Base-by-base conservation (phyloP, 2,329 filamentous ascomycete species). In the Nigrograna mackinnonii region DNA sequence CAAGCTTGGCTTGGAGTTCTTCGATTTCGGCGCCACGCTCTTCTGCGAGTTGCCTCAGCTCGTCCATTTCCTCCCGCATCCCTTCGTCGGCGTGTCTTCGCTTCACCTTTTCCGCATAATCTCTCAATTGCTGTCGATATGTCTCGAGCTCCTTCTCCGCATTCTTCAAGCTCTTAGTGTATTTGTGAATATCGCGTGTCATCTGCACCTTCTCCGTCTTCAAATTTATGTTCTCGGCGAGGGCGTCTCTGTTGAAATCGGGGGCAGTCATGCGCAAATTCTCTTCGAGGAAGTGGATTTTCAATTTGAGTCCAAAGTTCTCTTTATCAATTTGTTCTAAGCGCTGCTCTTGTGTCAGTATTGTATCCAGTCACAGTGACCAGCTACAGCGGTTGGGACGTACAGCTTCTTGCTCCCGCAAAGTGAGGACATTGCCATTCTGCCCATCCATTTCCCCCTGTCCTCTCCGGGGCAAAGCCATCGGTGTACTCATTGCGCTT, bases 291-390 rank as follows among this genome's bases (percentile, higher is more conserved):
- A 95, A 99, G 68, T 97, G 91, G 39, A 97, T 96, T 69, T 96
- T 96, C 56, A 97, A 80, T 70, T 97, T 97, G 40, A 99, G 78
- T 18, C 90, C 90, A 64, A 97, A 99, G 64, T 99, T 99, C 64
- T 97, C 94, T 74, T 99, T 99, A 64, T 96, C 91, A 57, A 99
- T 92, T 62, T 89, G 89, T 72, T 96, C 89, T 56, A 99, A 92
- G 54, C 83, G 82, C 77, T 82, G 38, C 20, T 6, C 22, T 7
- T 9, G 26, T 28, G 24, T 28, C 24, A 28, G 24, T n/a, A 28
- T 9, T 28, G 31, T 11, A 22, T 36, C 22, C 21, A 22, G 46
- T 24, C 12, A 21, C 22, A 21, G 22, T 31, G 26, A 6, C 4
- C 14, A 20, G 5, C 17, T 16, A 22, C 24, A 12, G 24, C 11